Percentiles rank a stretch among this genome's conserved stretches.
These are phyloP conservation scores for Fusarium anguioides DNA, from an alignment of 2,329 filamentous ascomycete genomes.

Conservation along the genomic window DNA sequence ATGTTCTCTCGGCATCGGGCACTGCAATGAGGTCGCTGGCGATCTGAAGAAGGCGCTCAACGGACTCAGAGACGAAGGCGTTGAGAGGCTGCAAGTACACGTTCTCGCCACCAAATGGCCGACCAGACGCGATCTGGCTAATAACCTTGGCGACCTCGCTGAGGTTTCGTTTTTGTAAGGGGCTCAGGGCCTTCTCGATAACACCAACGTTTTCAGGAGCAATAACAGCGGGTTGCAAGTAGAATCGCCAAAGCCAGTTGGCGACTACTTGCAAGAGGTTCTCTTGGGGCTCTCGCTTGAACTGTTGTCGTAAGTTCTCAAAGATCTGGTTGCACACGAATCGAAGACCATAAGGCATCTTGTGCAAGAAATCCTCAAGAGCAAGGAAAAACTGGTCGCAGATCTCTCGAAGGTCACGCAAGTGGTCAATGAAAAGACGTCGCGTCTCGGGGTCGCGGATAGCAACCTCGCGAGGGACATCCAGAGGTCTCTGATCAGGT, in stretches of 20 bases:
- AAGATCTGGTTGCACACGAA: conserved; percentile 90
- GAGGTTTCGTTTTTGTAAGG: conserved; percentile 92
- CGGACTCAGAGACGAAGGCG: conserved; percentile 86
- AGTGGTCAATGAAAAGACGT: conserved; percentile 90
- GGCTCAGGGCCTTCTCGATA: conserved; percentile 87
- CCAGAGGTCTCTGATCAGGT: conserved; percentile 81
- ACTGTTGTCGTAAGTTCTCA: conserved; percentile 78
- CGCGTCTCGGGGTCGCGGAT: conserved; percentile 95
- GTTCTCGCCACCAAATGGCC: conserved; percentile 92
- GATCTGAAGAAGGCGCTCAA: conserved; percentile 80
- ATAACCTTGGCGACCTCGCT: conserved; percentile 92
- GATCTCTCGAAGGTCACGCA: conserved; percentile 93
- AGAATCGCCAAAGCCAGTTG: conserved; percentile 94
- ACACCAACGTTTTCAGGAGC: conserved; percentile 94
- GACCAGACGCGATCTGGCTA: conserved; percentile 86
- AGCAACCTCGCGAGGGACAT: conserved; percentile 91
- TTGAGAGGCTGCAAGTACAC: conserved; percentile 96
- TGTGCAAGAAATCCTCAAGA: conserved; percentile 83
- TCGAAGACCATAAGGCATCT: conserved; percentile 92
- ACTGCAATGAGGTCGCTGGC: conserved; percentile 84
- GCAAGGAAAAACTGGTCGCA: conserved; percentile 88
- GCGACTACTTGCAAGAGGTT: conserved; percentile 85
- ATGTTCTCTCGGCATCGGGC: conserved; percentile 87
- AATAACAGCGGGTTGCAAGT: conserved; percentile 89
- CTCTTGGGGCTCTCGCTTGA: conserved; percentile 81